phyloP scores from a whole-genome alignment of 2,329 filamentous ascomycete species.

The Trichoderma asperellum region DNA sequence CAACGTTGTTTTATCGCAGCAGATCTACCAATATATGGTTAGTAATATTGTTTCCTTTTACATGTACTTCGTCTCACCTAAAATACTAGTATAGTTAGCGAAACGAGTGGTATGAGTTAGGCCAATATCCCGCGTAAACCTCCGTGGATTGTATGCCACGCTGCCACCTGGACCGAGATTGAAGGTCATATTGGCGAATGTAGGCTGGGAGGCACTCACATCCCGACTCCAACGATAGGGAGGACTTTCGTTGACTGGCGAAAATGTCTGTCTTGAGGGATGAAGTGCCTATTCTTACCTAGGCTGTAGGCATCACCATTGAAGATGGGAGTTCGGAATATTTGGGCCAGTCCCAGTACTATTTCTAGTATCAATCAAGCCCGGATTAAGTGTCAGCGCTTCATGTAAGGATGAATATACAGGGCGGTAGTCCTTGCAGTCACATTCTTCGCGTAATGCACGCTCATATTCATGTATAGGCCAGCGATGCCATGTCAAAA shows the following conservation, averaged over 20 bases:
- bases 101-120: not conserved
- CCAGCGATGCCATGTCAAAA: not conserved
- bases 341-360: not conserved
- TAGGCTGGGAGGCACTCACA: not conserved
- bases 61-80: not conserved
- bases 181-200: not conserved
- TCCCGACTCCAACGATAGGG: not conserved
- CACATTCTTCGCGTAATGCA: not conserved
- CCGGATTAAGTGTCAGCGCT: not conserved
- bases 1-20: not conserved
- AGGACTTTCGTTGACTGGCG: not conserved
- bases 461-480: not conserved
- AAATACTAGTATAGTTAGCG: not conserved
- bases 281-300: not conserved
- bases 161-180: not conserved
- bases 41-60: not conserved
- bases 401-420: not conserved
- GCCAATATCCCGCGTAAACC: not conserved
- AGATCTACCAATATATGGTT: not conserved
- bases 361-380: not conserved
- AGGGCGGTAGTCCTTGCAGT: not conserved
- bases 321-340: not conserved
- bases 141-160: not conserved
- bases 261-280: not conserved
- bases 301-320: not conserved